A percentile compares a stretch with the other conserved stretches of the same genome.
Evolutionary conservation across 1,139 yeast species (phyloP).

Genomic region (Taphrina sp.): DNA sequence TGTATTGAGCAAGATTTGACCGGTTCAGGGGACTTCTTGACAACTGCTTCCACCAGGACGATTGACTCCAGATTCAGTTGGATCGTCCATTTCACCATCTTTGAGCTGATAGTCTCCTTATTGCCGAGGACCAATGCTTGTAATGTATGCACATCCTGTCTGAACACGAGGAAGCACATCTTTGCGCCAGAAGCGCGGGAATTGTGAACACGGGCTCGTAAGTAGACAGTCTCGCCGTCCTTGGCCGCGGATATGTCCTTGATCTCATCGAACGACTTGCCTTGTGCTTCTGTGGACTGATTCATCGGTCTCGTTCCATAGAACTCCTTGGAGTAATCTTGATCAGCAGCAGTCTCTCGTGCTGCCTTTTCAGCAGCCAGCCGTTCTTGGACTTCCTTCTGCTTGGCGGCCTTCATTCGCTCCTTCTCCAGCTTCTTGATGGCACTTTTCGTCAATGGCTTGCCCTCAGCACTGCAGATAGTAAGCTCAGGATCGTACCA

Average conservation of each 20-base stretch:
- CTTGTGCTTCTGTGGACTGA: constrained; percentile 69
- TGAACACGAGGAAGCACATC: constrained; percentile 81
- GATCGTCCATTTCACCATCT: constrained; percentile 96
- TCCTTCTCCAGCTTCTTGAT: constrained; percentile 92
- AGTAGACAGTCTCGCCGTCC: constrained; percentile 74
- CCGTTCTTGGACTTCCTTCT: constrained; percentile 89
- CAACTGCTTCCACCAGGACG: constrained; percentile 83
- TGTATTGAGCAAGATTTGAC: constrained; percentile 89
- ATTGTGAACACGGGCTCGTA: constrained; percentile 92
- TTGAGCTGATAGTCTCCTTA: constrained; percentile 74
- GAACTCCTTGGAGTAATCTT: constrained; percentile 75
- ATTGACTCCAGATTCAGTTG: constrained; percentile 82
- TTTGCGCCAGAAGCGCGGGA: constrained; percentile 87
- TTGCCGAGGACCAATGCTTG: constrained; percentile 79
- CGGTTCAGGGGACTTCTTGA: constrained; percentile 78
- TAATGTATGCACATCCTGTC: constrained; percentile 80
- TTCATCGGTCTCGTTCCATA: constrained; percentile 88
- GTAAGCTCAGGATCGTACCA: not conserved
- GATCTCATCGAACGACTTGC: constrained; percentile 59
- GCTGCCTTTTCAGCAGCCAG: constrained; percentile 84
- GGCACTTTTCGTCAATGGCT: constrained; percentile 92
- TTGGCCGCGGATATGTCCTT: constrained; percentile 55
- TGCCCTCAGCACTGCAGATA: constrained; percentile 69
- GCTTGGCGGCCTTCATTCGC: constrained; percentile 85
- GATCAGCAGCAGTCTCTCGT: constrained; percentile 66